Evolutionary conservation across 495 filamentous ascomycete genomes (phyloP).

Genomic region (Daldinia childiae): DNA sequence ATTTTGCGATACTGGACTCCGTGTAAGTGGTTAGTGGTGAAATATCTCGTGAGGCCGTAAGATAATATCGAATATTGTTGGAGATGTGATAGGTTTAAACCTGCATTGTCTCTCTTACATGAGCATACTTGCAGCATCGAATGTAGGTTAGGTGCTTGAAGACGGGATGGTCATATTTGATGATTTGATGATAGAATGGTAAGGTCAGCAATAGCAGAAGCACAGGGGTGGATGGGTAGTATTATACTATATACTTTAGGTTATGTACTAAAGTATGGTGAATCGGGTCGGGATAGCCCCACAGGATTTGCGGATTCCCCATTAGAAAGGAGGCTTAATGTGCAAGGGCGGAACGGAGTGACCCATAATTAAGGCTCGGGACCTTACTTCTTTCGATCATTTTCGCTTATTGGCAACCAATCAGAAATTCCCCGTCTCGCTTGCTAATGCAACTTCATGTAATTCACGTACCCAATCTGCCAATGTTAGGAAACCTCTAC

Average conservation of each 20-base stretch:
- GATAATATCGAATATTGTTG: neutral
- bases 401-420: conserved; percentile 60
- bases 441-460: conserved; percentile 47
- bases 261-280: neutral
- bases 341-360: conserved; percentile 10
- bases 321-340: conserved; percentile 9
- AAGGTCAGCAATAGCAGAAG: neutral
- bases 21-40: neutral
- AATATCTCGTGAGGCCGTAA: neutral
- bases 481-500: neutral
- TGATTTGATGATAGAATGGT: conserved; percentile 1
- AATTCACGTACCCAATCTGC: conserved; percentile 1
- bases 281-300: conserved; percentile 8
- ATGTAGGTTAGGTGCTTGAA: too few species aligned
- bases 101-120: neutral
- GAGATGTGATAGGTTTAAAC: neutral
- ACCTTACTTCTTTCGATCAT: conserved; percentile 34
- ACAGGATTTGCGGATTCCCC: conserved; percentile 6
- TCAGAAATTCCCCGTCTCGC: conserved; percentile 58
- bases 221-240: neutral
- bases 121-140: too few species aligned
- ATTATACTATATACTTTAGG: neutral
- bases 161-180: too few species aligned
- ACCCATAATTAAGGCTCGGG: conserved; percentile 38
- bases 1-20: neutral